phyloP scores from a whole-genome alignment of 2,329 filamentous ascomycete species.

The Leptographium lundbergii region DNA sequence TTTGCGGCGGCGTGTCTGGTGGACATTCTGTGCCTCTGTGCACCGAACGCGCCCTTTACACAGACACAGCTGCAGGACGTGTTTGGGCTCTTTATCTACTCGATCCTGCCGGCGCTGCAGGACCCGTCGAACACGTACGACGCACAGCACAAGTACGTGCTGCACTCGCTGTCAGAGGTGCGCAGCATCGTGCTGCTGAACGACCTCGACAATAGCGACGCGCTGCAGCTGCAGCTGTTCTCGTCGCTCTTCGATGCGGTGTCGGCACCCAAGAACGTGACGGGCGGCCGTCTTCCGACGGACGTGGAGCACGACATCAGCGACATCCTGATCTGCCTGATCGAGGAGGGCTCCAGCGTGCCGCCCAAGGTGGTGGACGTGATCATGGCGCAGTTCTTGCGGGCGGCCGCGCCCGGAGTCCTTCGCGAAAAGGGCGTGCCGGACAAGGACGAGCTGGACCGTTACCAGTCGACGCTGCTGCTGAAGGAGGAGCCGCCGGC shows the following conservation, averaged over 20 bases:
- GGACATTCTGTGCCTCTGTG: conserved; percentile 84
- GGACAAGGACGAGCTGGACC: conserved; percentile 44
- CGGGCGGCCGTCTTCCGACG: conserved; percentile 75
- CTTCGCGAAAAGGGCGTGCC: conserved; percentile 40
- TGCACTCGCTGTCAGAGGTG: conserved; percentile 78
- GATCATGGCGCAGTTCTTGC: conserved; percentile 89
- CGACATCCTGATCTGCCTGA: conserved; percentile 67
- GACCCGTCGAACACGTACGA: conserved; percentile 85
- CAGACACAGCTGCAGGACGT: conserved; percentile 84
- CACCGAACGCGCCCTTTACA: conserved; percentile 89
- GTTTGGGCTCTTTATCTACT: conserved; percentile 76
- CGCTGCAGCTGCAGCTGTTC: conserved; percentile 70
- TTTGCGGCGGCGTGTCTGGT: conserved; percentile 83
- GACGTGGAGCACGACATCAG: conserved; percentile 92
- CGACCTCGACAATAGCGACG: conserved; percentile 72
- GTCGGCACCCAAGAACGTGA: conserved; percentile 60
- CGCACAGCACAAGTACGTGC: conserved; percentile 80
- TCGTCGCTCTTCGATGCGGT: conserved; percentile 85
- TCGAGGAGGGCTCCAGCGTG: conserved; percentile 72
- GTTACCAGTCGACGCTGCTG: conserved; percentile 71
- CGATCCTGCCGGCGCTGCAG: conserved; percentile 72
- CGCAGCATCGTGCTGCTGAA: conserved; percentile 89
- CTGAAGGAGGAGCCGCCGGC: conserved; percentile 81
- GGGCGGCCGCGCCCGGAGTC: conserved; percentile 62
- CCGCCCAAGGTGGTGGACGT: conserved; percentile 77